Evolutionary conservation across 2,329 filamentous ascomycete species (phyloP).

Genomic region (Arthrocladium fulminans): DNA sequence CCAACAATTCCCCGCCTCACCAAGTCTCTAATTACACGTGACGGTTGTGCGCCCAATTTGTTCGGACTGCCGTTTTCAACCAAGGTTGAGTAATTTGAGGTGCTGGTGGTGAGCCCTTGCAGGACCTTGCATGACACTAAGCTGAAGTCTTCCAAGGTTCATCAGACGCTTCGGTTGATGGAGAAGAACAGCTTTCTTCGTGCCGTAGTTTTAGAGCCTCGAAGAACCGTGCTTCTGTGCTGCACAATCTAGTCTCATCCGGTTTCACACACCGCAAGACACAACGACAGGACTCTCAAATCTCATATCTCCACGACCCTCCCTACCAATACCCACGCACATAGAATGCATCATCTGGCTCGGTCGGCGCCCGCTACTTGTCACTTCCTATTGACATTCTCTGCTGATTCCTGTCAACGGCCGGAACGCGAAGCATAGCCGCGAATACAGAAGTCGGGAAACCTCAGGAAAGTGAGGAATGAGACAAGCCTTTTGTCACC

Average conservation of each 20-base stretch:
- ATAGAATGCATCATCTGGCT: slow-evolving; percentile 10
- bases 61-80: too few species aligned
- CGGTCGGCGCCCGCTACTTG: slow-evolving; percentile 2
- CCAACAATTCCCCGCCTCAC: too few species aligned
- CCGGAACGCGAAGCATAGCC: background rate
- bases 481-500: slow-evolving; percentile 4
- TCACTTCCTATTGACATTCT: slow-evolving; percentile 3
- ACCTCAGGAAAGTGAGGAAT: background rate
- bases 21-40: too few species aligned
- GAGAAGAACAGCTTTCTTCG: background rate
- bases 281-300: background rate
- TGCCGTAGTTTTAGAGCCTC: background rate
- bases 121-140: background rate
- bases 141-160: background rate
- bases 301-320: background rate
- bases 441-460: background rate
- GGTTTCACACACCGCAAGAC: background rate
- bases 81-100: too few species aligned
- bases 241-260: background rate
- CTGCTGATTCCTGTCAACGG: slow-evolving; percentile 7
- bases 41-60: too few species aligned
- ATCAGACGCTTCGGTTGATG: background rate
- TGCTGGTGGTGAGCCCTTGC: background rate
- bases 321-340: background rate
- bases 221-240: background rate